phyloP scores from a whole-genome alignment of 352 stramenopile species.

The Globisporangium radiosum region DNA sequence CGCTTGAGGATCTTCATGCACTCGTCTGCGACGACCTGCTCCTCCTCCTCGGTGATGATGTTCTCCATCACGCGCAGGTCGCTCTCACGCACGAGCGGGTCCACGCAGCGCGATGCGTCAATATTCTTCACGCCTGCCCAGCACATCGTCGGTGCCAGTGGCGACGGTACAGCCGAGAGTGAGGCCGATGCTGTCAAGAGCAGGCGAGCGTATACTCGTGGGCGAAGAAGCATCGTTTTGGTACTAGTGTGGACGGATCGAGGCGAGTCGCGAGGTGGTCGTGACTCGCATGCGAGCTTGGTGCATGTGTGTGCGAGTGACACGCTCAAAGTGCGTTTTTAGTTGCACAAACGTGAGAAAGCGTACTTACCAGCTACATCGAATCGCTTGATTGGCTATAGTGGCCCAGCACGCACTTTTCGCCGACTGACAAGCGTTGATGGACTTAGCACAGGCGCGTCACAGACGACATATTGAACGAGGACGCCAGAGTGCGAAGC shows the following conservation, averaged over 20 bases:
- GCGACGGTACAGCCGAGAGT: not conserved
- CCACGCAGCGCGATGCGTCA: constrained; percentile 48
- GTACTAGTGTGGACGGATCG: not conserved
- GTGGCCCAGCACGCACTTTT: too few species aligned
- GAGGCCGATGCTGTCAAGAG: constrained; percentile 2
- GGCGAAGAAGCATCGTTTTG: not conserved
- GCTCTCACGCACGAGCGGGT: constrained; percentile 43
- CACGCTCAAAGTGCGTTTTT: too few species aligned
- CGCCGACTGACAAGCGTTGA: too few species aligned
- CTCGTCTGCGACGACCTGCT: constrained; percentile 65
- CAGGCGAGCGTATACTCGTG: not conserved
- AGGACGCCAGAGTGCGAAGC: not conserved
- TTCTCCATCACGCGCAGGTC: constrained; percentile 66
- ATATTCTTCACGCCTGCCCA: constrained; percentile 38
- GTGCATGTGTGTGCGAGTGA: too few species aligned
- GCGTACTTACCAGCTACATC: too few species aligned
- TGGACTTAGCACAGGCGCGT: too few species aligned
- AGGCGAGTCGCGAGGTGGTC: too few species aligned
- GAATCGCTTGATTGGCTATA: too few species aligned
- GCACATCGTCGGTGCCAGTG: not conserved
- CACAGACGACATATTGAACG: too few species aligned
- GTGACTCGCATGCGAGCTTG: too few species aligned
- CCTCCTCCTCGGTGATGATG: constrained; percentile 70
- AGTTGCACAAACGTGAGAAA: too few species aligned
- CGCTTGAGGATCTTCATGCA: constrained; percentile 53